These are phyloP conservation scores for Bonia amplexicaulis DNA, from an alignment of 176 grass and related monocot genomes.

Conservation along the genomic window DNA sequence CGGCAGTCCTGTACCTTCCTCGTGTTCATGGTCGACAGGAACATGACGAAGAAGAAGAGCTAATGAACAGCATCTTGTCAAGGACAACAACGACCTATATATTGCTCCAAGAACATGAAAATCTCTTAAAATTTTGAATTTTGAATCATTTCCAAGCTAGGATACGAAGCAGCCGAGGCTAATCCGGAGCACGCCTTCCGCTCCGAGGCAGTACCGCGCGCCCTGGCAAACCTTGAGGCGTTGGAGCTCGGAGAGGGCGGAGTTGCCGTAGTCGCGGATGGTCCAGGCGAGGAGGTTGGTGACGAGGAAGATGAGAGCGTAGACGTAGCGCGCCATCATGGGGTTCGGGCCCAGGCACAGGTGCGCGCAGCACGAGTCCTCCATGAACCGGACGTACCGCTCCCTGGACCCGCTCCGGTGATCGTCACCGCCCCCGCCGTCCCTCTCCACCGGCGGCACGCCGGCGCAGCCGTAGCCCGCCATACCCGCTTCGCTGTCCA, in stretches of 20 bases:
- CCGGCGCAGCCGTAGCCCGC: not conserved
- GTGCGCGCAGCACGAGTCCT: conserved; percentile 61
- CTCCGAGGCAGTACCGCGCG: conserved; percentile 61
- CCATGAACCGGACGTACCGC: conserved; percentile 38
- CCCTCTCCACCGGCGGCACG: not conserved
- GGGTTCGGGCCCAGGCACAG: conserved; percentile 59
- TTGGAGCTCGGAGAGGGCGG: conserved; percentile 59
- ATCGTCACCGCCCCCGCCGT: not conserved
- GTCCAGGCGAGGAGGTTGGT: conserved; percentile 90
- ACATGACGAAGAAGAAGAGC: conserved; percentile 98
- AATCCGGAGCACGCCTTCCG: conserved; percentile 81
- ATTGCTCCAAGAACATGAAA: not conserved
- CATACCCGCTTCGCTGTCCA: not conserved
- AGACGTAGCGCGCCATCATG: conserved; percentile 73
- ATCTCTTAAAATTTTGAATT: not conserved
- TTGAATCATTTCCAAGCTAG: conserved; percentile 7
- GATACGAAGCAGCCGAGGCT: conserved; percentile 98
- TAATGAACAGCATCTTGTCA: conserved; percentile 8
- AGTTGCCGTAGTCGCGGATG: conserved; percentile 81
- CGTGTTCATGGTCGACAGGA: conserved; percentile 64
- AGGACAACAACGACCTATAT: not conserved
- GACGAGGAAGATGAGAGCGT: conserved; percentile 82
- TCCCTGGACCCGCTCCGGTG: not conserved
- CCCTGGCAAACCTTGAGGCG: conserved; percentile 55
- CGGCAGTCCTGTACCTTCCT: conserved; percentile 62